Conservation (phyloP, 495 filamentous ascomycete species). For the Sporormia fimetaria region DNA sequence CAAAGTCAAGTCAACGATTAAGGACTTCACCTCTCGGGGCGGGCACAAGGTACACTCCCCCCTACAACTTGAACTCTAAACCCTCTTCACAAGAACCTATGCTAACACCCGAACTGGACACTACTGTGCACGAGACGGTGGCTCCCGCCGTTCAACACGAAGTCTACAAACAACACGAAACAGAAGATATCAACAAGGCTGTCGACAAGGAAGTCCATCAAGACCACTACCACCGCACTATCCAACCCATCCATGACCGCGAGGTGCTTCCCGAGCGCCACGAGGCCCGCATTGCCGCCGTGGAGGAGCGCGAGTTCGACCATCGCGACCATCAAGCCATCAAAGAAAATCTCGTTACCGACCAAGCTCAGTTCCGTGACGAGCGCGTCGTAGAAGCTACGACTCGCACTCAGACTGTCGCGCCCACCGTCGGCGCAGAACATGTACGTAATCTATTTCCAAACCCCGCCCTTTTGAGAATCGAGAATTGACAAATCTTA, state of each 20-base stretch:
- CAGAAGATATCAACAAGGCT: slow-evolving; percentile 45
- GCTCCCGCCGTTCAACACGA: slow-evolving; percentile 50
- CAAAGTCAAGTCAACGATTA: slow-evolving; percentile 43
- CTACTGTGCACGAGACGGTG: slow-evolving; percentile 50
- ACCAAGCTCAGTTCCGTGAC: slow-evolving; percentile 42
- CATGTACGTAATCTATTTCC: slow-evolving; percentile 42
- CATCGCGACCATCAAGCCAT: slow-evolving; percentile 41
- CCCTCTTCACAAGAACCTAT: no score
- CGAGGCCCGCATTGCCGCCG: slow-evolving; percentile 35
- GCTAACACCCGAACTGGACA: no score
- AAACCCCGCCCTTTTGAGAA: neutral
- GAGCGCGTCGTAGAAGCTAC: slow-evolving; percentile 38
- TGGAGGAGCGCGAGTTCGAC: slow-evolving; percentile 45
- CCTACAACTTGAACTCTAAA: no score
- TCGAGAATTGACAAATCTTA: neutral
- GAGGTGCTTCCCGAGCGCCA: slow-evolving; percentile 33
- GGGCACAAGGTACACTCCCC: no score
- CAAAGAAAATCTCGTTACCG: slow-evolving; percentile 36
- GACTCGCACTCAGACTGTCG: slow-evolving; percentile 37
- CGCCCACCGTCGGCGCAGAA: slow-evolving; percentile 44
- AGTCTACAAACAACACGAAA: slow-evolving; percentile 39
- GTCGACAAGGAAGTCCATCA: slow-evolving; percentile 49
- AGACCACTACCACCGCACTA: slow-evolving; percentile 36
- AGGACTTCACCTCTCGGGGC: slow-evolving; percentile 42
- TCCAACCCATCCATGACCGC: slow-evolving; percentile 32